Percentiles rank a stretch among this genome's conserved stretches.
Evolutionary conservation across 495 filamentous ascomycete genomes (phyloP).

Genomic region (Penicillium canariense): DNA sequence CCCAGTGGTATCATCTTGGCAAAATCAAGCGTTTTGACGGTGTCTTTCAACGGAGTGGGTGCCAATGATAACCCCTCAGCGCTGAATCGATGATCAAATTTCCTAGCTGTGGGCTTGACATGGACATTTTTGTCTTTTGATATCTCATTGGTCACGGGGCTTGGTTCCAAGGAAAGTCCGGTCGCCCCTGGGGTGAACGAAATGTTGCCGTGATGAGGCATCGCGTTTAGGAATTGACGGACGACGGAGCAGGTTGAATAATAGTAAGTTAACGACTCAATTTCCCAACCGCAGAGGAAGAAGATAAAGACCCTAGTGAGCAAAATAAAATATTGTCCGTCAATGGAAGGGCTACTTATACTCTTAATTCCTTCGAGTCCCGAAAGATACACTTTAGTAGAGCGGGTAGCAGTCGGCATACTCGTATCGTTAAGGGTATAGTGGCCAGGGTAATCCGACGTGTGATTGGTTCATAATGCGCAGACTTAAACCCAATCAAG

Average conservation of each 20-base stretch:
- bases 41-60: background rate
- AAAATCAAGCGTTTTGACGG: background rate
- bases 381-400: too few relatives aligned
- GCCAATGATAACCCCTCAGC: background rate
- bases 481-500: background rate
- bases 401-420: background rate
- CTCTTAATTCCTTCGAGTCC: too few relatives aligned
- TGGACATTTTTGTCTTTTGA: too few relatives aligned
- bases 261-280: too few relatives aligned
- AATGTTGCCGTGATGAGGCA: background rate
- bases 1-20: background rate
- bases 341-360: too few relatives aligned
- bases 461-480: too few relatives aligned
- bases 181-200: background rate
- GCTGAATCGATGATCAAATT: background rate
- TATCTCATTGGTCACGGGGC: background rate
- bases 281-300: too few relatives aligned
- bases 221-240: background rate
- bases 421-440: background rate
- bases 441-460: too few relatives aligned
- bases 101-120: background rate
- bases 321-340: too few relatives aligned
- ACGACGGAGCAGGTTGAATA: background rate
- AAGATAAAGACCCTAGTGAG: too few relatives aligned
- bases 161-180: background rate